Evolutionary conservation across 2,329 filamentous ascomycete genomes (phyloP), one percentile per base, ranked within the genome.

Genomic region (Aureobasidium uvarum): DNA sequence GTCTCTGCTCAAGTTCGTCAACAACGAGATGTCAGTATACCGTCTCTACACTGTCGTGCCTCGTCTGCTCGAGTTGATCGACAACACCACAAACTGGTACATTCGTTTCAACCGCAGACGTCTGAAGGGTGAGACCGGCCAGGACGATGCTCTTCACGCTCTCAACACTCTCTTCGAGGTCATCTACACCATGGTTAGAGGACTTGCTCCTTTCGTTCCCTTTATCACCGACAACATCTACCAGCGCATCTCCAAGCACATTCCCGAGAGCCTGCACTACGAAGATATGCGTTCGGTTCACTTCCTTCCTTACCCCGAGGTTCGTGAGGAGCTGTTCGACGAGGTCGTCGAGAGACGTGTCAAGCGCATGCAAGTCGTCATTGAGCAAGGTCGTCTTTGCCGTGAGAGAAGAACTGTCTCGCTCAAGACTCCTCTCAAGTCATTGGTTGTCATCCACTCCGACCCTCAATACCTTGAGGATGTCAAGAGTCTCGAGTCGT

Each of bases 31-130:
- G 94, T 83, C 84, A 62, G 87, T 86, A 82, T 83, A 84, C 83
- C 77, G 72, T 66, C 72, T 81, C 38, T 98, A 97, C 78, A 98
- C 93, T 1, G 94, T 98, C 51, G 92, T 96, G 51, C 93, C 93
- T 8, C 85, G 90, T 68, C 80, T 98, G 67, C 69, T 77, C 41
- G 75, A 75, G 67, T 74, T 96, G 72, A 96, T 97, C 69, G 94
- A 97, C 73, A 92, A 96, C 78, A 92, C 91, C 4, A 97, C 93
- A n/a, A 98, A 98, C 78, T 97, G 93, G 93, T 97, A 97, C 79
- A 97, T 97, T 76, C 86, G 92, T 67, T 96, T 96, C 81, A 97
- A 97, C 81, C 86, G 93, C 64, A 90, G 90, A 77, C 87, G 93
- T 64, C 83, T 96, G 70, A 97, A 96, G 86, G 93, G 93, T 50